These are phyloP conservation scores for Marasmius tenuissimus DNA, from an alignment of 1,284 basidiomycete genomes.

Conservation along the genomic window DNA sequence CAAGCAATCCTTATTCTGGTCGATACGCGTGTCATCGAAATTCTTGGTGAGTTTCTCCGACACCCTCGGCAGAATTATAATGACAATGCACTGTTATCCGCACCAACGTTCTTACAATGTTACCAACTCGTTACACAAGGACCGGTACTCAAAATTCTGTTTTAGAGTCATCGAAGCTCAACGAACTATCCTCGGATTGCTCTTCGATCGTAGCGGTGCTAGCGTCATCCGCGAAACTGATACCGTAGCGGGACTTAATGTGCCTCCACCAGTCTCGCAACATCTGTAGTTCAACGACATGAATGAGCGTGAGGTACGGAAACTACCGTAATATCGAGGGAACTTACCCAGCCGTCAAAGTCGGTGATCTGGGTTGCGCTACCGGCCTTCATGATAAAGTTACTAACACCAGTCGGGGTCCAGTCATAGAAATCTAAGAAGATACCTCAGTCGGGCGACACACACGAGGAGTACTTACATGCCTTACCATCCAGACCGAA, in stretches of 20 bases:
- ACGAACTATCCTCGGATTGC: not conserved
- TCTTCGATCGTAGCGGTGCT: not conserved
- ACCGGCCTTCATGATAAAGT: not conserved
- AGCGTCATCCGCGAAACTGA: not conserved
- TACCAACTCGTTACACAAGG: no score
- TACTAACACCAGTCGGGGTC: not conserved
- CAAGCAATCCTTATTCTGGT: no score
- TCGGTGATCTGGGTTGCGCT: not conserved
- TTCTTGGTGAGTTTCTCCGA: no score
- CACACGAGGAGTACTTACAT: not conserved
- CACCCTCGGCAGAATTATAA: no score
- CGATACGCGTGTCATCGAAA: no score
- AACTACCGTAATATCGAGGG: not conserved
- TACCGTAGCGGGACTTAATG: not conserved
- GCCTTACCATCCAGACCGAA: constrained; percentile 2
- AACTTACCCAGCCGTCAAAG: constrained; percentile 7
- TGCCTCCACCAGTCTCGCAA: constrained; percentile 4
- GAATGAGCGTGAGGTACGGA: not conserved
- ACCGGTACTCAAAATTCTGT: no score
- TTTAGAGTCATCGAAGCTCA: not conserved
- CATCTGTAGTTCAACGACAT: not conserved
- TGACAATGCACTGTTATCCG: not conserved
- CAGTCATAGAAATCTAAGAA: constrained; percentile 3
- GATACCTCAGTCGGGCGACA: not conserved
- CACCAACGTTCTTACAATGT: no score